Conservation (phyloP, 345 rosid species). For the Hibiscus tridactylites region DNA sequence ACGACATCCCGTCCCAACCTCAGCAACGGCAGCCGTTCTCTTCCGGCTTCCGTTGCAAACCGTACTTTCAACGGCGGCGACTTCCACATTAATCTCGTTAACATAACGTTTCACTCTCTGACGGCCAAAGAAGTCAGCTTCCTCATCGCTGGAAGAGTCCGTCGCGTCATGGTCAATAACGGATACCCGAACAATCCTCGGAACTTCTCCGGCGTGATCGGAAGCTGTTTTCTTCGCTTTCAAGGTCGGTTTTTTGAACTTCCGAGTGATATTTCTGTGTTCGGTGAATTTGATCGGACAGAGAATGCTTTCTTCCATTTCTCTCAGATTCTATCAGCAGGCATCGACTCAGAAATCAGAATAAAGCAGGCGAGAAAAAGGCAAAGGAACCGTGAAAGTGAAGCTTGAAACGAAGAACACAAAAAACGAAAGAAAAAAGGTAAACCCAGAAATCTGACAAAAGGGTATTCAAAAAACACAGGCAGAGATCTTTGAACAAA, state of each 20-base stretch:
- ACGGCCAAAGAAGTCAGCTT: conserved; percentile 23
- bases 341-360: conserved; percentile 11
- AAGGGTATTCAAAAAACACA: neutral
- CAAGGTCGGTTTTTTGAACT: conserved; percentile 26
- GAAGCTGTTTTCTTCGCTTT: conserved; percentile 8
- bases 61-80: conserved; percentile 1
- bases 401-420: conserved; percentile 9
- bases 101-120: conserved; percentile 63
- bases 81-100: conserved; percentile 62
- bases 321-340: conserved; percentile 10
- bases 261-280: conserved; percentile 46
- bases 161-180: conserved; percentile 75
- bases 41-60: conserved; percentile 15
- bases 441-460: neutral
- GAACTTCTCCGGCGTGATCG: conserved; percentile 9
- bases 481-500: neutral
- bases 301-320: conserved; percentile 37
- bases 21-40: conserved; percentile 16
- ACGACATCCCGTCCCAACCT: neutral
- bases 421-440: neutral
- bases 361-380: neutral
- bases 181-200: conserved; percentile 43
- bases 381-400: conserved; percentile 13
- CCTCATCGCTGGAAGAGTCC: conserved; percentile 87
- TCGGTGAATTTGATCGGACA: conserved; percentile 63